A percentile compares a stretch with the other conserved stretches of the same genome.
Evolutionary conservation across 495 filamentous ascomycete species (phyloP).

Genomic region (Pseudomonodictys pantanalensis): DNA sequence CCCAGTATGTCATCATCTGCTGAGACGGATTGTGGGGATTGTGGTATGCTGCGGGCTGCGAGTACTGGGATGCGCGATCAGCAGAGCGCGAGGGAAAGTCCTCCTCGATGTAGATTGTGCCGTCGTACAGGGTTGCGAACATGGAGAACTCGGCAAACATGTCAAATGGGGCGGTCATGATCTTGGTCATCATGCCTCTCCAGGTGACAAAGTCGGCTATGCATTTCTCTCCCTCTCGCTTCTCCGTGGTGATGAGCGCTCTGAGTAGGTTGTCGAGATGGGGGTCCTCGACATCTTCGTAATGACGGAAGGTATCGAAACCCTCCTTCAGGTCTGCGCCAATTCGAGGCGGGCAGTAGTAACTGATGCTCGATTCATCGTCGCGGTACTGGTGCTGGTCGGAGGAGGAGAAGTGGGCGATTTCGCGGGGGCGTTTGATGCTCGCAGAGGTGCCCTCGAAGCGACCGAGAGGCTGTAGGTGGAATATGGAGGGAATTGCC

Average conservation of each 20-base stretch:
- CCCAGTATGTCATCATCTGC: constrained; percentile 69
- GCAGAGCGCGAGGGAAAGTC: constrained; percentile 66
- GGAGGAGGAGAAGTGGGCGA: constrained; percentile 89
- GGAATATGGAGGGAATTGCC: neutral
- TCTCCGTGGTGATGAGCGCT: constrained; percentile 70
- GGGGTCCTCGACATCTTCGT: constrained; percentile 78
- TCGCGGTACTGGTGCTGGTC: constrained; percentile 70
- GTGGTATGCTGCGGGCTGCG: neutral
- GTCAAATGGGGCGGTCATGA: constrained; percentile 81
- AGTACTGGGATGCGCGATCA: constrained; percentile 27
- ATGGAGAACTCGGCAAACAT: constrained; percentile 86
- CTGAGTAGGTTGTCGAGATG: constrained; percentile 82
- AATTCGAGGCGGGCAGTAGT: constrained; percentile 79
- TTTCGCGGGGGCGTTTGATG: constrained; percentile 52
- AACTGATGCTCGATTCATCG: constrained; percentile 73
- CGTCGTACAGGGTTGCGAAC: constrained; percentile 85
- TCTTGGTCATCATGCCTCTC: constrained; percentile 99
- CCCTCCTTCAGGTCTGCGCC: constrained; percentile 71
- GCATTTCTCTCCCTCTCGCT: constrained; percentile 60
- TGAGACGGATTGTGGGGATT: constrained; percentile 45
- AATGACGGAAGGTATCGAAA: constrained; percentile 77
- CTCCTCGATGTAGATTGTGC: constrained; percentile 84
- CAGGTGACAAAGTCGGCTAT: constrained; percentile 85
- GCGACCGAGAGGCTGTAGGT: constrained; percentile 15
- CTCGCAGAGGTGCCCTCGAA: constrained; percentile 20